Base-by-base conservation (phyloP, 208 protist species). In the Novymonas esmeraldas region DNA sequence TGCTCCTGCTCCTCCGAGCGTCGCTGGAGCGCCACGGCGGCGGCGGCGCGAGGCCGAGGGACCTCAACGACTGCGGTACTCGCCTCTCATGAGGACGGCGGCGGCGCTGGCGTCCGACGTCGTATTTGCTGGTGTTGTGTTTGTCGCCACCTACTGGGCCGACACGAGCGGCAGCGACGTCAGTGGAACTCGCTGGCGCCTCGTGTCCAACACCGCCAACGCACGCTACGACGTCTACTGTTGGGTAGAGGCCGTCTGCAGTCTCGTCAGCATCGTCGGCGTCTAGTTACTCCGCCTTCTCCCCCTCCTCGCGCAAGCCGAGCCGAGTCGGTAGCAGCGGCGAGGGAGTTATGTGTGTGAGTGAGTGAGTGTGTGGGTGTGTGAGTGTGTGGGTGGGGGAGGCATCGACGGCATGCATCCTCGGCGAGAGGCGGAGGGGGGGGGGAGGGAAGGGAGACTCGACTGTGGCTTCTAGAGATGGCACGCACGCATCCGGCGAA, bases 151-250 rank as follows among this genome's bases (percentile, higher is more conserved):
- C 36, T 64, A 24, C 34, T 64, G n/a, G 4, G 69, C 41, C 36
- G 42, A 39, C 46, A 39, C 22, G 2, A 16, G 29, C 3, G 33
- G 11, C 18, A 24, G 42, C 34, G 26, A 46, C 56, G 34, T 14
- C 20, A 22, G 28, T 24, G 26, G 22, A 6, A 42, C 34, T 36
- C 45, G 18, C 16, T 64, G 58, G 26, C n/a, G 36, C 33, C 44
- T 75, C n/a, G 61, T 67, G 42, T 45, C 14, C 20, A 68, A 63
- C 31, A 28, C 45, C 13, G 61, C 69, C 4, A 59, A 50, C 6
- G 24, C 34, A 6, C 69, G 51, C 29, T 75, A 75, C 61, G 50
- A 64, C 31, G 18, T 41, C 9, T 75, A 58, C 61, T 75, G 69
- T 63, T 75, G 69, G 61, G 54, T 57, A 18, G 45, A 64, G 29